Base-by-base conservation (phyloP, 2,329 filamentous ascomycete genomes). In the Botrytis deweyae region DNA sequence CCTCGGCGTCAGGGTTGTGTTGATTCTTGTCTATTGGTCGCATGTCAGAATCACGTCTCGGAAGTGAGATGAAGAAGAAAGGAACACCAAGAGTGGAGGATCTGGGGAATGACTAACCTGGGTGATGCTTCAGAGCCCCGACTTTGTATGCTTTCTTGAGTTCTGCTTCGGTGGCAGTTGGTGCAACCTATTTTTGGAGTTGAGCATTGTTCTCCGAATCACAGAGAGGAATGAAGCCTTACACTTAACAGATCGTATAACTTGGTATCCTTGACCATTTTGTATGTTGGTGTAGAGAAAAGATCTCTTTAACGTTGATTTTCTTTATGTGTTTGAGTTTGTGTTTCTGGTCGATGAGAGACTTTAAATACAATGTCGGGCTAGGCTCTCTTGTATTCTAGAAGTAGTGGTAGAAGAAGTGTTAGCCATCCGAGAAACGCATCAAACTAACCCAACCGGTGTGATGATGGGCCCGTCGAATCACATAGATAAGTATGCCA, bases 61-160 rank as follows among this genome's bases (percentile, higher is more conserved):
- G n/a, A 12, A 42, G 7, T 12, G 20, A 16, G 46, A 8, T 79
- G 49, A 61, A 61, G 36, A 64, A n/a, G 64, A 33, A 72, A n/a
- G 3, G 12, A 14, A n/a, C 25, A 16, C 4, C 25, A 55, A 55
- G 25, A 55, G 25, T 25, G 49, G 79, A 55, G 58, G 52, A 33
- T 65, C 22, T 65, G 36, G 70, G 25, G 46, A 29, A 38, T 63
- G n/a, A 83, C 89, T 78, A 88, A 93, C 92, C 92, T 82, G 93
- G 93, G 81, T 97, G 93, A 83, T 91, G 92, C 85, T 95, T 96
- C 75, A 96, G 85, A 49, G 93, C 93, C 79, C 90, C 90, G 78
- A 91, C 90, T 84, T 93, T 94, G 88, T 96, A 97, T 79, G 91
- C 94, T 81, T 95, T 94, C 87, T 96, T 98, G 78, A 99, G 86